phyloP scores from a whole-genome alignment of 1,284 basidiomycete genomes.

The Cronartium quercuum region DNA sequence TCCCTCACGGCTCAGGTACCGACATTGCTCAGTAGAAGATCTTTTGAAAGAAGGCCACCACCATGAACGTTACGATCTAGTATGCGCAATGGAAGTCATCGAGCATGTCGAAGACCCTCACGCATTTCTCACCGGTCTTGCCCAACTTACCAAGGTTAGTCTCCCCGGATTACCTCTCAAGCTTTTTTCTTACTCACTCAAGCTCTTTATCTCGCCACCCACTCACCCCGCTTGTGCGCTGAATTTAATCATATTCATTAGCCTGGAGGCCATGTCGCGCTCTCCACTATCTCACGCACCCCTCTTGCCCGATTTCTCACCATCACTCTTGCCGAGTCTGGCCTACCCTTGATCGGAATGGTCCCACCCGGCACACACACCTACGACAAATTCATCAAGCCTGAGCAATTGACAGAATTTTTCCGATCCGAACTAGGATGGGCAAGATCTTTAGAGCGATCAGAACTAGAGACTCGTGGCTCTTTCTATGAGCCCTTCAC shows the following conservation, averaged over 20 bases:
- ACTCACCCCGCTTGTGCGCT: no score
- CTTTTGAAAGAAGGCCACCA: constrained; percentile 57
- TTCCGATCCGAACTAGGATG: constrained; percentile 60
- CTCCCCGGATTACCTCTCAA: not conserved
- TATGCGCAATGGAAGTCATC: constrained; percentile 95
- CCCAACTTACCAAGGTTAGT: constrained; percentile 71
- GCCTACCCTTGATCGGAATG: constrained; percentile 61
- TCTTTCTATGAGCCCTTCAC: constrained; percentile 73
- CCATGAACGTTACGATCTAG: constrained; percentile 70
- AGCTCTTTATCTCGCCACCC: not conserved
- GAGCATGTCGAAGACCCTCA: constrained; percentile 93
- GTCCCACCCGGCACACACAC: constrained; percentile 89
- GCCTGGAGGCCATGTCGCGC: constrained; percentile 91
- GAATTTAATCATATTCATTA: constrained; percentile 49
- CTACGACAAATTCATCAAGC: constrained; percentile 81
- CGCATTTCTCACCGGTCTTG: constrained; percentile 72
- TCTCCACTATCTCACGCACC: constrained; percentile 94
- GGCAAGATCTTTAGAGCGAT: constrained; percentile 47
- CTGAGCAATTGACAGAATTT: constrained; percentile 76
- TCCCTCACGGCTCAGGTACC: constrained; percentile 57
- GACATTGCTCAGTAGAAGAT: constrained; percentile 72
- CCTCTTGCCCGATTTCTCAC: constrained; percentile 82
- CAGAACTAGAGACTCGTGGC: constrained; percentile 72
- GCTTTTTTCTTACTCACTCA: not conserved
- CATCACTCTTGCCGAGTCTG: constrained; percentile 74